These are phyloP conservation scores for Salmacisia buchloeana DNA, from an alignment of 1,284 basidiomycete species.

Conservation along the genomic window DNA sequence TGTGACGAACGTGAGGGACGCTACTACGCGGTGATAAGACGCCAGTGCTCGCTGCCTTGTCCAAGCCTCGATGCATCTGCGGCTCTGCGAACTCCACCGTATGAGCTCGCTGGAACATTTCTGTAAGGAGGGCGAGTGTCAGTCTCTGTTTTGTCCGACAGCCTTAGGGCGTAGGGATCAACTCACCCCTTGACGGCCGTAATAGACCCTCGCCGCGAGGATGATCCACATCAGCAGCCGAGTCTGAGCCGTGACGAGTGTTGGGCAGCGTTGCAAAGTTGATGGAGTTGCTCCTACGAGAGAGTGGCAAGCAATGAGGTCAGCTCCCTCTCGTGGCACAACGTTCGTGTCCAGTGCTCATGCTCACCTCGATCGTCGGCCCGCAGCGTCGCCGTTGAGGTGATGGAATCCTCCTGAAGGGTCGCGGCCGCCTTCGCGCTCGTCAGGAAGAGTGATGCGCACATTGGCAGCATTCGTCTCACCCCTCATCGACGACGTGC, in stretches of 20 bases:
- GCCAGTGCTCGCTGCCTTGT: slow-evolving; percentile 7
- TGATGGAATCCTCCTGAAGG: background rate
- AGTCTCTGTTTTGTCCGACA: background rate
- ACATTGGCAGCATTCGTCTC: background rate
- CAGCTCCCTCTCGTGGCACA: background rate
- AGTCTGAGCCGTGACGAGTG: slow-evolving; percentile 5
- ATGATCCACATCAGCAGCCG: background rate
- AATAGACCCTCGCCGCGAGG: background rate
- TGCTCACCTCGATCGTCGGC: slow-evolving; percentile 1
- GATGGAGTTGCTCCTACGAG: background rate
- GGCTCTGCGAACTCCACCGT: slow-evolving; percentile 60
- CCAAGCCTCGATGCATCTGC: slow-evolving; percentile 18
- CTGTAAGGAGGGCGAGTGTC: slow-evolving; percentile 12
- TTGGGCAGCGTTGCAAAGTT: background rate
- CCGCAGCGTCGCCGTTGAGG: background rate
- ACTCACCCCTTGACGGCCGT: background rate
- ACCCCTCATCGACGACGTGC: background rate
- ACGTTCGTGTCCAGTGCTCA: background rate
- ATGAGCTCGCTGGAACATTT: slow-evolving; percentile 56
- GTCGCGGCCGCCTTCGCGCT: background rate
- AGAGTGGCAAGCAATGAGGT: background rate
- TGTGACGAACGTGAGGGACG: slow-evolving; percentile 5
- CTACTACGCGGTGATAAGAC: slow-evolving; percentile 4
- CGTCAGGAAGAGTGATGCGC: background rate
- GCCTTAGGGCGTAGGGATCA: background rate